These are phyloP conservation scores for Tuber magnatum DNA, from an alignment of 495 filamentous ascomycete species.

Conservation along the genomic window DNA sequence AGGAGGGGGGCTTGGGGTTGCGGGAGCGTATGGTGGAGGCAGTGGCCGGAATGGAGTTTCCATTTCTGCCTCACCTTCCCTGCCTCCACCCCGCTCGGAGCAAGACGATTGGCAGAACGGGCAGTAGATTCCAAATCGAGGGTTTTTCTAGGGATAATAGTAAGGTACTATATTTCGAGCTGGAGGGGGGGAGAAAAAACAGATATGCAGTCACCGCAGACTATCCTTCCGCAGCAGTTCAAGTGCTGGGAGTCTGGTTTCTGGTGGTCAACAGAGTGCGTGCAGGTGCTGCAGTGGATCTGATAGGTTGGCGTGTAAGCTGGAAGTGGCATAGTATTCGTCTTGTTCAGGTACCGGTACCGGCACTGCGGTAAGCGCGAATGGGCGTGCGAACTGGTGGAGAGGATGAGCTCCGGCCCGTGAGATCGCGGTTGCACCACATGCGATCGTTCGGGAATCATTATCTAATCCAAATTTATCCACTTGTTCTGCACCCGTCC, in stretches of 20 bases:
- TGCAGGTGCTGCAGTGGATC: conserved; percentile 27
- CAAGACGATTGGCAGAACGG: conserved; percentile 46
- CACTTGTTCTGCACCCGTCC: not conserved
- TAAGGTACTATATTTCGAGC: conserved; percentile 8
- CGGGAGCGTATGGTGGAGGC: conserved; percentile 45
- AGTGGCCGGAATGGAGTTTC: conserved; percentile 27
- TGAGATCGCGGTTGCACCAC: not conserved
- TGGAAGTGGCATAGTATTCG: conserved; percentile 16
- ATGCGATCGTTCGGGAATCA: not conserved
- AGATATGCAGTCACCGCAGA: conserved; percentile 61
- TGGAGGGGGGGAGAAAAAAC: conserved; percentile 42
- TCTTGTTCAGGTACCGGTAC: not conserved
- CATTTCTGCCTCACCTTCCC: conserved; percentile 28
- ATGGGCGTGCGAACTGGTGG: not conserved
- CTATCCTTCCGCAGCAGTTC: conserved; percentile 58
- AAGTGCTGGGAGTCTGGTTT: conserved; percentile 47
- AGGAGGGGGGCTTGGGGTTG: conserved; percentile 29
- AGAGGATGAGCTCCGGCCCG: not conserved
- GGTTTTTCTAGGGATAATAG: conserved; percentile 50
- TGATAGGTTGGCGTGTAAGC: conserved; percentile 18
- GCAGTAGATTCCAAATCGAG: conserved; percentile 64
- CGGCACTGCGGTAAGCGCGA: not conserved
- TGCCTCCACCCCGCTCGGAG: conserved; percentile 17
- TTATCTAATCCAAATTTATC: not conserved
- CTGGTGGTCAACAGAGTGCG: not conserved